A percentile compares a stretch with the other conserved stretches of the same genome.
These are phyloP conservation scores for Aphanoascus verrucosus DNA, from an alignment of 2,329 filamentous ascomycete species.

Conservation along the genomic window DNA sequence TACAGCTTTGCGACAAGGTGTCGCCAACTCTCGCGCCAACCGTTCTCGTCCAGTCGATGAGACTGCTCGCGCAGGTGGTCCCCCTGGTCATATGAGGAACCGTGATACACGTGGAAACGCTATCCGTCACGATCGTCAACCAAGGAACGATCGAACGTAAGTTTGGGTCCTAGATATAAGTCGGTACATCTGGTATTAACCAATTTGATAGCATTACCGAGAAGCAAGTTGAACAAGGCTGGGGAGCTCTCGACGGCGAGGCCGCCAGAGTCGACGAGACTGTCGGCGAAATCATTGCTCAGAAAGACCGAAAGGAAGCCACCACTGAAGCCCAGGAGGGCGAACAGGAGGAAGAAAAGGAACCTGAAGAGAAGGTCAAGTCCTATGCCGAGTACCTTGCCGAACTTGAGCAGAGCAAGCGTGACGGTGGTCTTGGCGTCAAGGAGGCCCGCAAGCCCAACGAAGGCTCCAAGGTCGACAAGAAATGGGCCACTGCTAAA, in stretches of 20 bases:
- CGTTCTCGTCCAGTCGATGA: slow-evolving; percentile 69
- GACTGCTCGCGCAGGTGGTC: slow-evolving; percentile 21
- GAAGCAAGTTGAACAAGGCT: slow-evolving; percentile 61
- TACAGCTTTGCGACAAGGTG: slow-evolving; percentile 79
- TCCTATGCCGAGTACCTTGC: slow-evolving; percentile 83
- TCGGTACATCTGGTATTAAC: slow-evolving; percentile 15
- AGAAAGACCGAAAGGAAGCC: slow-evolving; percentile 68
- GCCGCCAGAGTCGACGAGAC: slow-evolving; percentile 86
- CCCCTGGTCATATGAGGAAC: slow-evolving; percentile 39
- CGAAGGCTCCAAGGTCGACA: slow-evolving; percentile 76
- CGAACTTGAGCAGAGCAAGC: slow-evolving; percentile 65
- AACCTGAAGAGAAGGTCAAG: slow-evolving; percentile 70
- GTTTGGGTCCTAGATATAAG: slow-evolving; percentile 23
- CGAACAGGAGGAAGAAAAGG: slow-evolving; percentile 31
- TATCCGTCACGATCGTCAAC: slow-evolving; percentile 52
- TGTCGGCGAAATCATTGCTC: slow-evolving; percentile 79
- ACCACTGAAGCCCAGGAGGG: slow-evolving; percentile 33
- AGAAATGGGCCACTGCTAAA: slow-evolving; percentile 89
- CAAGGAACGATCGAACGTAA: slow-evolving; percentile 50
- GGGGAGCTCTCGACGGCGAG: slow-evolving; percentile 72
- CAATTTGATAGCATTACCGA: slow-evolving; percentile 29
- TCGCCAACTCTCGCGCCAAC: slow-evolving; percentile 71
- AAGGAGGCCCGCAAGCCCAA: slow-evolving; percentile 78
- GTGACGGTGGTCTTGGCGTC: slow-evolving; percentile 46
- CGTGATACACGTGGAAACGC: slow-evolving; percentile 49